phyloP scores from a whole-genome alignment of 352 stramenopile genomes.

The Pythium rishiriense region DNA sequence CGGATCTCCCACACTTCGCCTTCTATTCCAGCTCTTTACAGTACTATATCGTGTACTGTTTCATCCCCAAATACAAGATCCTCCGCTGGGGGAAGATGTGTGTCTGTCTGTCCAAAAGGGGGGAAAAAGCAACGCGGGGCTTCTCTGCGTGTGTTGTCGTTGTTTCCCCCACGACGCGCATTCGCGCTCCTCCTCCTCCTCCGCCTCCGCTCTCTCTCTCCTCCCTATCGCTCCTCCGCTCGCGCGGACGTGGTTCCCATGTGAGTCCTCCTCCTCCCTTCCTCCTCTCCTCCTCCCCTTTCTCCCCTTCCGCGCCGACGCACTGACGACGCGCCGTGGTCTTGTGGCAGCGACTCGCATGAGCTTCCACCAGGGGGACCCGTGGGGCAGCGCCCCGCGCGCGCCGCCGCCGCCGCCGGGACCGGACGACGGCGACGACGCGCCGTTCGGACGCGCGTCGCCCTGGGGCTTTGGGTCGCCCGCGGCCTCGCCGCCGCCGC shows the following conservation, averaged over 20 bases:
- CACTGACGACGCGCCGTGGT: no score
- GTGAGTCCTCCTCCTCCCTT: no score
- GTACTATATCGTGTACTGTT: slow-evolving; percentile 5
- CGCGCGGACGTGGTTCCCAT: not conserved
- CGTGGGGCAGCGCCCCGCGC: slow-evolving; percentile 16
- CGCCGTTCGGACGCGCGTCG: slow-evolving; percentile 13
- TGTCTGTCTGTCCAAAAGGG: slow-evolving; percentile 1
- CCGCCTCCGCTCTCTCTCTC: not conserved
- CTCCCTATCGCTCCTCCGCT: not conserved
- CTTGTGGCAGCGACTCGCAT: no score
- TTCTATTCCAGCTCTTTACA: slow-evolving; percentile 1
- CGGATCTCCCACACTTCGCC: not conserved
- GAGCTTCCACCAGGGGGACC: slow-evolving; percentile 28
- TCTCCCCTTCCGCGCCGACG: no score
- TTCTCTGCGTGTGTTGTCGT: no score
- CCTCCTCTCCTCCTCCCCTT: no score
- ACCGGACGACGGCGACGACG: slow-evolving; percentile 13
- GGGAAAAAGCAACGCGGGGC: slow-evolving; percentile 9
- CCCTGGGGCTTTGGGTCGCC: slow-evolving; percentile 25
- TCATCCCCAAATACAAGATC: slow-evolving; percentile 5
- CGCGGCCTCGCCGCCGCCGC: slow-evolving; percentile 11
- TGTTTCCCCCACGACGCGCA: not conserved
- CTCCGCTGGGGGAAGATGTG: slow-evolving; percentile 1
- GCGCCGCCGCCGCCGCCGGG: slow-evolving; percentile 16
- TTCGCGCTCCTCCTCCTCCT: not conserved